Percentiles rank a stretch among this genome's conserved stretches.
These are phyloP conservation scores for Biscogniauxia sp. DNA, from an alignment of 2,329 filamentous ascomycete species.

Conservation along the genomic window DNA sequence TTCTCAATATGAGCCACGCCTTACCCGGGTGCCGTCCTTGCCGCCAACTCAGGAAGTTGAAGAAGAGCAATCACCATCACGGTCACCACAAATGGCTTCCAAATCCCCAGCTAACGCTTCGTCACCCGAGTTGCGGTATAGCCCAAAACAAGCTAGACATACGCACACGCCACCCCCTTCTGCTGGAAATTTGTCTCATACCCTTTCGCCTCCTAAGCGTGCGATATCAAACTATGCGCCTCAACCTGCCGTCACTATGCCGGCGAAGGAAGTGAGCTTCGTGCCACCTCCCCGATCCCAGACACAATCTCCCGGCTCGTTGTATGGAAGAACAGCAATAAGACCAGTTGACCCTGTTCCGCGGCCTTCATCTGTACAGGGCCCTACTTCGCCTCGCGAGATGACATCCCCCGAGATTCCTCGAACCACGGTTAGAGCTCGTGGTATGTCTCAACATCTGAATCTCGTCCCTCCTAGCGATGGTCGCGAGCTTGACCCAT, in stretches of 20 bases:
- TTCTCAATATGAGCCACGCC: conserved; percentile 51
- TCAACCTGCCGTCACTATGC: conserved; percentile 31
- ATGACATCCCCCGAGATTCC: conserved; percentile 15
- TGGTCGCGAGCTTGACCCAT: conserved; percentile 68
- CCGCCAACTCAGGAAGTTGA: conserved; percentile 62
- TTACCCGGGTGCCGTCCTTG: conserved; percentile 55
- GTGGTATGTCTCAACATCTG: conserved; percentile 53
- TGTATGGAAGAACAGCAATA: conserved; percentile 36
- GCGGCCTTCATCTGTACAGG: conserved; percentile 54
- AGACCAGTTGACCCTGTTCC: conserved; percentile 44
- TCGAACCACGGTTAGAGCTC: conserved; percentile 38
- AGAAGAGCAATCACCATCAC: conserved; percentile 47
- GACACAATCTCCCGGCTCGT: conserved; percentile 59
- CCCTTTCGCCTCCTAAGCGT: conserved; percentile 57
- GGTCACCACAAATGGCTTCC: conserved; percentile 23
- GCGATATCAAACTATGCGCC: conserved; percentile 51
- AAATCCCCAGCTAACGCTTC: conserved; percentile 22
- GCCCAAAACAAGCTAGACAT: conserved; percentile 39
- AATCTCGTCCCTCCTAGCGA: conserved; percentile 63
- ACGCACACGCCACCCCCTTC: conserved; percentile 56
- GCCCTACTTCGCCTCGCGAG: conserved; percentile 39
- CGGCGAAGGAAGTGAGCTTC: conserved; percentile 40
- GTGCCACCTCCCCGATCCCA: conserved; percentile 57
- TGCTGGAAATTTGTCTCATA: conserved; percentile 38
- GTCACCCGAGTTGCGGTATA: conserved; percentile 37